These are phyloP conservation scores for Penicillium sp. DNA, from an alignment of 2,329 filamentous ascomycete genomes.

Conservation along the genomic window DNA sequence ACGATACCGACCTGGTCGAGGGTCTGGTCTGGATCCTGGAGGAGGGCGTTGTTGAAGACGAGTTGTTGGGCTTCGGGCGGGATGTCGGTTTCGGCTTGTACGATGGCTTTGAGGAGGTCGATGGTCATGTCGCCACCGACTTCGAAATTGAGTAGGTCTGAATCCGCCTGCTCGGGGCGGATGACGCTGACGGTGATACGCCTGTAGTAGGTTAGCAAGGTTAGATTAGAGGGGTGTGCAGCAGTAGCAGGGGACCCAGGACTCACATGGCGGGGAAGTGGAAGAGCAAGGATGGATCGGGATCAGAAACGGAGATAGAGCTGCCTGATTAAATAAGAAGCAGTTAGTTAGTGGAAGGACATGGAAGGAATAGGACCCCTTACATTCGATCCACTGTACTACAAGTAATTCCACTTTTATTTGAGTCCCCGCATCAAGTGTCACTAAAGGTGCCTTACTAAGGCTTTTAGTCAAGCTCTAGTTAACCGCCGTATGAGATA, in stretches of 20 bases:
- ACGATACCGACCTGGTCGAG: constrained; percentile 73
- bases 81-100: constrained; percentile 76
- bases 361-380: not conserved
- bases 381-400: not conserved
- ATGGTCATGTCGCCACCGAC: constrained; percentile 77
- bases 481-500: not conserved
- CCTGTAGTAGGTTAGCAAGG: constrained; percentile 47
- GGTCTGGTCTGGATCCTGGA: constrained; percentile 72
- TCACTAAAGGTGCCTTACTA: no score
- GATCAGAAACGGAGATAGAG: not conserved
- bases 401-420: no score
- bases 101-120: constrained; percentile 77
- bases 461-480: no score
- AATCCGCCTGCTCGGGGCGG: constrained; percentile 64
- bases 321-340: not conserved
- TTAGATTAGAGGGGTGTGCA: no score
- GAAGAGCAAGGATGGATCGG: not conserved
- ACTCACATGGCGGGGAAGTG: constrained; percentile 1
- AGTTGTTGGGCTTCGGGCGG: constrained; percentile 70
- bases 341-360: not conserved
- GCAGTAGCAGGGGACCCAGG: not conserved
- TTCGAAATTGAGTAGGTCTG: constrained; percentile 74
- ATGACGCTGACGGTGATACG: constrained; percentile 82
- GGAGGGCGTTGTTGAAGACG: constrained; percentile 80
- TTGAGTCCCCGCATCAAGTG: no score